These are phyloP conservation scores for Tuber borchii DNA, from an alignment of 495 filamentous ascomycete species.

Conservation along the genomic window DNA sequence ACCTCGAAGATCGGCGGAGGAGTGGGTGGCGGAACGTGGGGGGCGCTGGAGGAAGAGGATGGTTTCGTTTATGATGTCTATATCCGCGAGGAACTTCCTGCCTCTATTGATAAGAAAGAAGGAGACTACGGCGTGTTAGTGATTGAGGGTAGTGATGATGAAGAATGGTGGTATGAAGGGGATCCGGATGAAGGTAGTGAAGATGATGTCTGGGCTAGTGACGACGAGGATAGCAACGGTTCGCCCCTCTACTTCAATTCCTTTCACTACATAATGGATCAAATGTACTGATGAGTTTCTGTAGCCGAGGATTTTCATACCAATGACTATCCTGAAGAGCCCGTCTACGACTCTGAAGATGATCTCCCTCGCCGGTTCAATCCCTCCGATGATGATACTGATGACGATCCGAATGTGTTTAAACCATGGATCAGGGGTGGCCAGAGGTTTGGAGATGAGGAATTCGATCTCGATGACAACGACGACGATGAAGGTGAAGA, in stretches of 20 bases:
- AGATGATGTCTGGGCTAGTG: conserved; percentile 32
- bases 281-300: conserved; percentile 8
- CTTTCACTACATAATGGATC: neutral
- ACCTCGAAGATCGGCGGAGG: conserved; percentile 34
- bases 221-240: conserved; percentile 42
- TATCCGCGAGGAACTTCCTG: conserved; percentile 36
- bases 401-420: conserved; percentile 24
- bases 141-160: conserved; percentile 39
- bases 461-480: conserved; percentile 35
- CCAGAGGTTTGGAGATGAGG: conserved; percentile 39
- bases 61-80: conserved; percentile 41
- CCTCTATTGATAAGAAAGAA: conserved; percentile 19
- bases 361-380: conserved; percentile 29
- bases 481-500: conserved; percentile 34
- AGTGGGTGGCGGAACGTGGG: conserved; percentile 39
- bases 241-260: neutral
- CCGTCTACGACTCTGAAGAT: conserved; percentile 30
- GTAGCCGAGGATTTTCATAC: conserved; percentile 41
- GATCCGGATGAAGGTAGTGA: conserved; percentile 35
- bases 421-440: conserved; percentile 21
- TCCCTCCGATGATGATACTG: conserved; percentile 23
- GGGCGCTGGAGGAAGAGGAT: conserved; percentile 34
- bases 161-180: conserved; percentile 42
- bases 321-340: conserved; percentile 42
- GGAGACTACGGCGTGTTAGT: conserved; percentile 39